Evolutionary conservation across 164 flowering plant genomes (phyloP).

Genomic region (Stephania japonica): DNA sequence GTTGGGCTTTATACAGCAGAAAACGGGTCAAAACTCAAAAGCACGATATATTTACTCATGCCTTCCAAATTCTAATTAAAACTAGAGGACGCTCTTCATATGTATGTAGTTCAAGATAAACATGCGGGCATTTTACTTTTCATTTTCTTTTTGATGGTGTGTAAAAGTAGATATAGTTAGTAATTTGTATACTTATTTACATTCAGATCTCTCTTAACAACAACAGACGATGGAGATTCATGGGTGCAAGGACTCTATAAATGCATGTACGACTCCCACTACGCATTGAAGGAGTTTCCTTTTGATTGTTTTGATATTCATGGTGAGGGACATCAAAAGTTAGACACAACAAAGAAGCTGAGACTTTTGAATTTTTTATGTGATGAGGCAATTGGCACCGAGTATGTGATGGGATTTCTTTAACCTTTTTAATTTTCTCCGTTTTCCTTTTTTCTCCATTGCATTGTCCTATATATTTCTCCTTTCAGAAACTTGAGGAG

Average conservation of each 20-base stretch:
- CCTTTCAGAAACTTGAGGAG: no score
- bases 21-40: constrained; percentile 44
- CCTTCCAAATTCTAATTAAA: not conserved
- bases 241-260: constrained; percentile 58
- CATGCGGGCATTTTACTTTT: no score
- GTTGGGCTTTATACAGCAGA: constrained; percentile 39
- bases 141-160: no score
- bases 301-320: constrained; percentile 26
- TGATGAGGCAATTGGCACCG: constrained; percentile 68
- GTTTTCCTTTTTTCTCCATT: no score
- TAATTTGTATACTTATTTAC: constrained; percentile 3
- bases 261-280: constrained; percentile 42
- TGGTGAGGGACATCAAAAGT: constrained; percentile 34
- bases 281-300: constrained; percentile 29
- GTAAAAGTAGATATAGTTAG: not conserved
- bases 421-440: no score
- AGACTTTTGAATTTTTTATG: constrained; percentile 63
- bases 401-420: no score
- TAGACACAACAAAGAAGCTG: constrained; percentile 55
- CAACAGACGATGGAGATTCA: constrained; percentile 27
- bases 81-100: not conserved
- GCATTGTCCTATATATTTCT: no score
- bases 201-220: constrained; percentile 33
- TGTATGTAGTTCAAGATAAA: no score
- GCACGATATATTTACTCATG: constrained; percentile 24